A percentile compares a stretch with the other conserved stretches of the same genome.
These are phyloP conservation scores for Alternaria infectoria DNA, from an alignment of 2,329 filamentous ascomycete genomes.

Conservation along the genomic window DNA sequence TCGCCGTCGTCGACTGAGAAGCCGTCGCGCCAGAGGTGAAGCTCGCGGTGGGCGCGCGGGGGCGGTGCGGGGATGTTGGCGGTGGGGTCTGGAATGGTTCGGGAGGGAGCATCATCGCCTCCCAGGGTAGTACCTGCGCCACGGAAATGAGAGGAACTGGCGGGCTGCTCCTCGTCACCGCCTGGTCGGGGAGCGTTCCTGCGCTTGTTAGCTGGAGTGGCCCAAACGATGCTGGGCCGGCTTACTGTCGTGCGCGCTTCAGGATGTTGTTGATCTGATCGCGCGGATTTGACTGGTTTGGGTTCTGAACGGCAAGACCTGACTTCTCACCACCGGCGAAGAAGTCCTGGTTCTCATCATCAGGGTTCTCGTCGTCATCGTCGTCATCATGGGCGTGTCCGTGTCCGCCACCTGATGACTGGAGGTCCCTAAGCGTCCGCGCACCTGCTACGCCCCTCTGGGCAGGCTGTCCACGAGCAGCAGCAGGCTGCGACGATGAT, in stretches of 20 bases:
- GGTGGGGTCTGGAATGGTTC: conserved; percentile 68
- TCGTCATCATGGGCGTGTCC: conserved; percentile 57
- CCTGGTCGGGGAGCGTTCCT: conserved; percentile 69
- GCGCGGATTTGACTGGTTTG: conserved; percentile 58
- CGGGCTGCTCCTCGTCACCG: conserved; percentile 56
- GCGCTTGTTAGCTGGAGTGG: conserved; percentile 28
- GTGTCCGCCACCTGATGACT: conserved; percentile 51
- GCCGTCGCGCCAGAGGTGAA: conserved; percentile 83
- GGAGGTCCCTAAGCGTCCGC: conserved; percentile 55
- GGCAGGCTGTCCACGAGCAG: conserved; percentile 32
- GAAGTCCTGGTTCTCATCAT: conserved; percentile 68
- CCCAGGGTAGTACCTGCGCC: conserved; percentile 79
- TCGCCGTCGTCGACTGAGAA: conserved; percentile 86
- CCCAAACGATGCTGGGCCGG: neutral
- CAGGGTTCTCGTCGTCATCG: conserved; percentile 64
- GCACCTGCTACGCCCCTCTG: conserved; percentile 41
- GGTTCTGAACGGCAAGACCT: conserved; percentile 71
- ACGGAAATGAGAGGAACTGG: conserved; percentile 63
- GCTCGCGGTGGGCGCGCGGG: conserved; percentile 67
- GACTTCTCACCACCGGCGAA: conserved; percentile 90
- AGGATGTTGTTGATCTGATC: conserved; percentile 60
- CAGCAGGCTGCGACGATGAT: conserved; percentile 19
- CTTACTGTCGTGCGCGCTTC: conserved; percentile 54
- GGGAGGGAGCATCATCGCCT: conserved; percentile 75
- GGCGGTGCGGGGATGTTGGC: conserved; percentile 46